Evolutionary conservation across 805 yeast genomes (phyloP).

Genomic region (Yamadazyma laniorum): DNA sequence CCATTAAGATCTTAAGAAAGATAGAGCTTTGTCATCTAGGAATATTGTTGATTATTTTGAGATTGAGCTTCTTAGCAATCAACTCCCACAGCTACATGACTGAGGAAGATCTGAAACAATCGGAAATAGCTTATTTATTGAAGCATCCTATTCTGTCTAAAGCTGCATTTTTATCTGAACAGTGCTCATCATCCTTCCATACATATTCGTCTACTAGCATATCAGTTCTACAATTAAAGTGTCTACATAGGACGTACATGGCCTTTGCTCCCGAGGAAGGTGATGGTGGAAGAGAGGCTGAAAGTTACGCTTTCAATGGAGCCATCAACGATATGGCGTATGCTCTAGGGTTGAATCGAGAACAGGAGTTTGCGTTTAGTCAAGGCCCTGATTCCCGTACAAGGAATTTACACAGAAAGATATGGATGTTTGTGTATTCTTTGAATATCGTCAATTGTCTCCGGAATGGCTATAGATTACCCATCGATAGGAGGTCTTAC

Average conservation of each 20-base stretch:
- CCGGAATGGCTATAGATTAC: slow-evolving; percentile 3
- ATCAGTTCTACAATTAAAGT: slow-evolving; percentile 50
- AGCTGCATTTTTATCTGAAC: slow-evolving; percentile 28
- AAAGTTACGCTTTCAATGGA: slow-evolving; percentile 47
- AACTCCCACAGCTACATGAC: slow-evolving; percentile 24
- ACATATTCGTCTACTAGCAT: slow-evolving; percentile 40
- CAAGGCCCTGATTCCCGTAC: background rate
- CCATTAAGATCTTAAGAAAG: slow-evolving; percentile 25
- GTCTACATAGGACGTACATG: slow-evolving; percentile 51
- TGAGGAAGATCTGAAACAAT: background rate
- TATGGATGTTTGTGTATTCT: slow-evolving; percentile 2
- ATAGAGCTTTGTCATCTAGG: slow-evolving; percentile 37
- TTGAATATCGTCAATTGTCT: background rate
- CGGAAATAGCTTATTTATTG: slow-evolving; percentile 24
- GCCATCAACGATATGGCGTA: slow-evolving; percentile 34
- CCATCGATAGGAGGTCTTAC: background rate
- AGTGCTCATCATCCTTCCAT: slow-evolving; percentile 35
- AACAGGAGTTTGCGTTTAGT: background rate
- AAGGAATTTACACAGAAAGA: slow-evolving; percentile 3
- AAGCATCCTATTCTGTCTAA: slow-evolving; percentile 28
- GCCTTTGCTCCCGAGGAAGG: slow-evolving; percentile 54
- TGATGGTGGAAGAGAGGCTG: slow-evolving; percentile 57
- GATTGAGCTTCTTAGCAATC: slow-evolving; percentile 33
- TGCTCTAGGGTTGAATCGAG: slow-evolving; percentile 2
- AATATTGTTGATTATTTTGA: slow-evolving; percentile 28